Evolutionary conservation across 2,329 filamentous ascomycete species (phyloP).

Genomic region (Fusarium tjaetaba): DNA sequence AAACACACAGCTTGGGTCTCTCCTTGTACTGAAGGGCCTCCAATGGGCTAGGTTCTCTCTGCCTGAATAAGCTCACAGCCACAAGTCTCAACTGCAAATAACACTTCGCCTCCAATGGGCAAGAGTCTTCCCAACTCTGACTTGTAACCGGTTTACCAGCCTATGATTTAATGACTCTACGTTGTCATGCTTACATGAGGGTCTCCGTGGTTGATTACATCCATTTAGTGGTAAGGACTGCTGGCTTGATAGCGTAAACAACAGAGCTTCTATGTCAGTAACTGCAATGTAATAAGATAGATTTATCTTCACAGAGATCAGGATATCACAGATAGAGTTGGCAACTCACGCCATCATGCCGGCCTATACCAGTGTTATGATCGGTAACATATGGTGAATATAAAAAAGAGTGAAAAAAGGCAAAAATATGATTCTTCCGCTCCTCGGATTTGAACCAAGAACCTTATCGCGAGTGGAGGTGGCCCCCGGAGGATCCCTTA

Average conservation of each 20-base stretch:
- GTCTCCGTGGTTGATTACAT: neutral
- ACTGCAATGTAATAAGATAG: rapidly evolving
- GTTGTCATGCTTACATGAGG: rapidly evolving
- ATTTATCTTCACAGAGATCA: rapidly evolving
- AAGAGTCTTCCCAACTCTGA: rapidly evolving
- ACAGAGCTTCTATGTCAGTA: neutral
- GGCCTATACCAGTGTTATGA: neutral
- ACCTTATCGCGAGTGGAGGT: too few relatives aligned
- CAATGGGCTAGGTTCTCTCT: too few relatives aligned
- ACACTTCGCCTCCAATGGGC: too few relatives aligned
- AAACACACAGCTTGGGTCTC: neutral
- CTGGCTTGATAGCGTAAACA: rapidly evolving
- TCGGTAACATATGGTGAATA: too few relatives aligned
- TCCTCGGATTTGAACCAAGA: neutral
- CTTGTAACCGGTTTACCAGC: rapidly evolving
- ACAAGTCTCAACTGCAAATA: too few relatives aligned
- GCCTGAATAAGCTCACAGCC: too few relatives aligned
- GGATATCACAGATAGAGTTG: rapidly evolving
- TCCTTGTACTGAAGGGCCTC: too few relatives aligned
- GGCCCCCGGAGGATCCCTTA: neutral
- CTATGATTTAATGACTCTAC: rapidly evolving
- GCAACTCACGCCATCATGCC: neutral
- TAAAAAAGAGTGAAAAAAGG: neutral
- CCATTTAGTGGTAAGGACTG: too few relatives aligned
- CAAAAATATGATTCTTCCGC: too few relatives aligned